Evolutionary conservation across 2,329 filamentous ascomycete genomes (phyloP).

Genomic region (Teratosphaeria viscida): DNA sequence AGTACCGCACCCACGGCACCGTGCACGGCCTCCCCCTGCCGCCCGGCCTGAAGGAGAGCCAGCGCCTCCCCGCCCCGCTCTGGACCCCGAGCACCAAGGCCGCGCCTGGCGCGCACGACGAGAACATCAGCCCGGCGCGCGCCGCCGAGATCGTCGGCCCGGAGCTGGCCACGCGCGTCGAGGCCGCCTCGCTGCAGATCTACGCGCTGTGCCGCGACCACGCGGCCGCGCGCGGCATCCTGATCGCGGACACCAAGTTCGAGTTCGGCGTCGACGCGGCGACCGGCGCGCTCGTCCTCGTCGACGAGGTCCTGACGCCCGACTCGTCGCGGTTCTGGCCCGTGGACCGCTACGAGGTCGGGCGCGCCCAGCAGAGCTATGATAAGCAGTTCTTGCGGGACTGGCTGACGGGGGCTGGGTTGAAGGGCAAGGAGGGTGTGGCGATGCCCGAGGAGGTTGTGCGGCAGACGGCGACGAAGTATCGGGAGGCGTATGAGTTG

Average conservation of each 20-base stretch:
- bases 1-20: slow-evolving; percentile 63
- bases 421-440: slow-evolving; percentile 67
- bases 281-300: slow-evolving; percentile 58
- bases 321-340: slow-evolving; percentile 75
- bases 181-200: slow-evolving; percentile 52
- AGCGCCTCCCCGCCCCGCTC: slow-evolving; percentile 58
- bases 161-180: slow-evolving; percentile 53
- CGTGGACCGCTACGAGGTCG: slow-evolving; percentile 58
- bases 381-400: slow-evolving; percentile 70
- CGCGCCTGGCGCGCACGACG: slow-evolving; percentile 64
- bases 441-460: slow-evolving; percentile 63
- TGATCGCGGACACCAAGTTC: slow-evolving; percentile 70
- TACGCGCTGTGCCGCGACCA: slow-evolving; percentile 54
- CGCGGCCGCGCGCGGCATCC: slow-evolving; percentile 55
- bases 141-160: slow-evolving; percentile 54
- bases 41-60: slow-evolving; percentile 57
- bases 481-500: slow-evolving; percentile 63
- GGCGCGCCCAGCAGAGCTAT: slow-evolving; percentile 68
- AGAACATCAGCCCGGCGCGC: slow-evolving; percentile 69
- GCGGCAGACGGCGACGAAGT: slow-evolving; percentile 58
- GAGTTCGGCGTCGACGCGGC: slow-evolving; percentile 57
- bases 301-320: slow-evolving; percentile 80
- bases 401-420: slow-evolving; percentile 62
- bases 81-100: slow-evolving; percentile 83
- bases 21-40: slow-evolving; percentile 68